Evolutionary conservation across 139 green algal species (phyloP).

Genomic region (Monoraphidium neglectum): DNA sequence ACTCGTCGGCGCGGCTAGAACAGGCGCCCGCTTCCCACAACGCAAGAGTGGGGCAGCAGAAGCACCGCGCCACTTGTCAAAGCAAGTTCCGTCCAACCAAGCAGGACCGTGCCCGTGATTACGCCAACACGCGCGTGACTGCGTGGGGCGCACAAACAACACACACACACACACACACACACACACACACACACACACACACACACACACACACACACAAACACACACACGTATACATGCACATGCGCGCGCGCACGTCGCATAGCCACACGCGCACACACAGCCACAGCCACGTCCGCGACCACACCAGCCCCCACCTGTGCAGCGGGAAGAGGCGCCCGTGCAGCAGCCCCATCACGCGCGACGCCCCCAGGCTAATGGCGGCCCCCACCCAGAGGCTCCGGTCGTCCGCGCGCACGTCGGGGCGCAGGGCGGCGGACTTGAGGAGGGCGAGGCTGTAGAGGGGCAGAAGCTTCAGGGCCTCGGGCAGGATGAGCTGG

Average conservation of each 20-base stretch:
- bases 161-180: too few species aligned
- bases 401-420: constrained; percentile 29
- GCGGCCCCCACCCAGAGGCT: constrained; percentile 33
- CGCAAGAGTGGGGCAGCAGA: too few species aligned
- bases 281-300: constrained; percentile 6
- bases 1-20: too few species aligned
- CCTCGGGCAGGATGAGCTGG: constrained; percentile 93
- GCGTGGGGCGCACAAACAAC: too few species aligned
- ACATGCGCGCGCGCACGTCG: too few species aligned
- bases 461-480: constrained; percentile 90
- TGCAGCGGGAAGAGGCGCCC: constrained; percentile 66
- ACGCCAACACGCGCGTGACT: too few species aligned
- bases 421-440: constrained; percentile 61
- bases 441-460: constrained; percentile 83
- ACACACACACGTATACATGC: too few species aligned
- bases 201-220: not conserved
- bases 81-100: too few species aligned
- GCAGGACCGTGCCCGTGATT: too few species aligned
- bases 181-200: too few species aligned
- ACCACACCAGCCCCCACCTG: not conserved
- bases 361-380: constrained; percentile 48
- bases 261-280: constrained; percentile 11
- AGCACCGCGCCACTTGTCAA: too few species aligned
- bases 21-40: too few species aligned
- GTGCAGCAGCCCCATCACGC: constrained; percentile 65